Conservation (phyloP, 2,329 filamentous ascomycete species). For the Fusarium lyarnte region DNA sequence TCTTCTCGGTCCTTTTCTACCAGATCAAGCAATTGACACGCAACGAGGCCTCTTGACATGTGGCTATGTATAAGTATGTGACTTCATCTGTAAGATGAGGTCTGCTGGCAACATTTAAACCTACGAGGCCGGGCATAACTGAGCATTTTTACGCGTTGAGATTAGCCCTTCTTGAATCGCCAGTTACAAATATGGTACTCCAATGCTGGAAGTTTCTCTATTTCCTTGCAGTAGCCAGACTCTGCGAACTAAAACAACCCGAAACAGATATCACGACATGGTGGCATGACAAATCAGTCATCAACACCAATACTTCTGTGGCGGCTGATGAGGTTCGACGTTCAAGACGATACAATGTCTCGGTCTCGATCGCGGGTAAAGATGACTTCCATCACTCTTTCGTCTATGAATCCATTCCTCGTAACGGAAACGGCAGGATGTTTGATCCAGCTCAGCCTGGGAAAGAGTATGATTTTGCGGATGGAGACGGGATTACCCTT, state of each 20-base stretch:
- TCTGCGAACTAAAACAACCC: rapidly evolving
- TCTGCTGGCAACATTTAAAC: rapidly evolving
- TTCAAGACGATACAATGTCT: not conserved
- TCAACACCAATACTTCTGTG: not conserved
- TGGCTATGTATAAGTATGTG: not conserved
- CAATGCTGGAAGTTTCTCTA: not conserved
- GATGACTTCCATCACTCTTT: not conserved
- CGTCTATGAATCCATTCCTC: not conserved
- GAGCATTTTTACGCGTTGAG: rapidly evolving
- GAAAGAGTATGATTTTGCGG: not conserved
- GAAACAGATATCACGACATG: not conserved
- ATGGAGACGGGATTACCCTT: not conserved
- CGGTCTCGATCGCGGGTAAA: not conserved
- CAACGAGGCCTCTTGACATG: not conserved
- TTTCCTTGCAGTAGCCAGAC: not conserved
- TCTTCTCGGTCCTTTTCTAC: not conserved
- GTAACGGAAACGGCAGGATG: not conserved
- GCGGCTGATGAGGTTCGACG: not conserved
- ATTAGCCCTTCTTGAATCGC: rapidly evolving
- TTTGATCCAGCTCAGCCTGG: not conserved
- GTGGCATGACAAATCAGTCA: not conserved
- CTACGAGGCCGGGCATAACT: not conserved
- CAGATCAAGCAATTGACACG: not conserved
- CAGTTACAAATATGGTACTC: rapidly evolving
- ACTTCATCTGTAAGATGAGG: not conserved